Evolutionary conservation across 495 filamentous ascomycete species (phyloP), one percentile per base, ranked within the genome.

Genomic region (Pyrenula aspistea): DNA sequence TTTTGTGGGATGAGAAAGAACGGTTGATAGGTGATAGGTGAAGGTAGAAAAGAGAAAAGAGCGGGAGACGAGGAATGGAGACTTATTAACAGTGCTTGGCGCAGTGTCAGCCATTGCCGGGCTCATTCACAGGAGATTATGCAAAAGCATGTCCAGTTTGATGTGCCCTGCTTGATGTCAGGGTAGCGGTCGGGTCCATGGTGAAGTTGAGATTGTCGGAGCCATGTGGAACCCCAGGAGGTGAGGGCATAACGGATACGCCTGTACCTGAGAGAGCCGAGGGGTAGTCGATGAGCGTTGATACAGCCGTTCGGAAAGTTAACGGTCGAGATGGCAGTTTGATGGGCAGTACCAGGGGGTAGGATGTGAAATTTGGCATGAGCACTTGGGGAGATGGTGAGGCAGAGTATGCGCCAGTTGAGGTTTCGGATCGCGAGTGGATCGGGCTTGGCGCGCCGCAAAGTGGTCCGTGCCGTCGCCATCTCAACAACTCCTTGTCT

Each of bases 1-100:
- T 52, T 20, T 22, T 56, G 54, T 47, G 55, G n/a, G 25, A n/a
- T 54, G 11, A 48, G 25, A 55, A 42, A 42, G 31, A 42, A 42
- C 31, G 31, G 31, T 4, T 8, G 31, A 42, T 15, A 42, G 31
- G 15, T 42, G 31, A 42, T 42, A 42, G 31, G 31, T 42, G 31
- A 42, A 42, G 31, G 31, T 42, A 42, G 31, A 42, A 42, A 42
- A 42, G 31, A 42, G 31, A 42, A 15, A 42, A 42, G 15, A 42
- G 31, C 15, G 15, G 31, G 8, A 42, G 15, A 42, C 31, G 31
- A 42, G 31, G 31, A 42, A 42, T 42, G 31, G 8, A 15, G 31
- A 42, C 31, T 42, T 42, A 42, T 42, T 42, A 42, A 42, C 31
- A 42, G 31, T 8, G 31, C 31, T 42, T 42, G 31, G 31, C 31